Percentiles rank a stretch among this genome's conserved stretches.
Conservation (phyloP, 2,329 filamentous ascomycete genomes). For the Diaporthe humulicola region DNA sequence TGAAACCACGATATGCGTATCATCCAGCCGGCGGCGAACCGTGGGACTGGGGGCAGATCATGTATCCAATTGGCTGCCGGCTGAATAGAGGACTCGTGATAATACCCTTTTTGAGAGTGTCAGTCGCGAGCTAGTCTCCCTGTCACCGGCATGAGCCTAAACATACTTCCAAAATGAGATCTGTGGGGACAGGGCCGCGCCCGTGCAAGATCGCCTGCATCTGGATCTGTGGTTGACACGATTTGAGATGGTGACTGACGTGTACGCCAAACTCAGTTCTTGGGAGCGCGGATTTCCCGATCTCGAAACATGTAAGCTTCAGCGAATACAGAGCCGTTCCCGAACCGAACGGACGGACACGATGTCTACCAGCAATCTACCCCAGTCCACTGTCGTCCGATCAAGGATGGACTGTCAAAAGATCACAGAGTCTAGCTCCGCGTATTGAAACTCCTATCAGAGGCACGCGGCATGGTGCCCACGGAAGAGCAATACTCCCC, state of each 20-base stretch:
- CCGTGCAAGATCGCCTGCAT: background rate
- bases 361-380: background rate
- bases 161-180: constrained; percentile 27
- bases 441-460: background rate
- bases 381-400: background rate
- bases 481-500: background rate
- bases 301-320: constrained; percentile 30
- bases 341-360: background rate
- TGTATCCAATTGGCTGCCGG: constrained; percentile 13
- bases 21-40: constrained; percentile 6
- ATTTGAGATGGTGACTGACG: constrained; percentile 8
- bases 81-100: constrained; percentile 6
- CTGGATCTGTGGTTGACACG: background rate
- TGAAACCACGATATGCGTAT: constrained; percentile 21
- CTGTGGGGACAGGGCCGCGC: background rate
- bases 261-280: background rate
- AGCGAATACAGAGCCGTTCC: background rate
- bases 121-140: constrained; percentile 22
- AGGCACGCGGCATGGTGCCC: background rate
- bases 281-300: background rate
- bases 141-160: constrained; percentile 23
- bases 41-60: background rate
- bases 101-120: constrained; percentile 32
- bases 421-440: background rate
- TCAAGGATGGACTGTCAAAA: constrained; percentile 24